A percentile compares a stretch with the other conserved stretches of the same genome.
These are phyloP conservation scores for Omphalotus guepiniiformis DNA, from an alignment of 768 basidiomycete genomes.

Conservation along the genomic window DNA sequence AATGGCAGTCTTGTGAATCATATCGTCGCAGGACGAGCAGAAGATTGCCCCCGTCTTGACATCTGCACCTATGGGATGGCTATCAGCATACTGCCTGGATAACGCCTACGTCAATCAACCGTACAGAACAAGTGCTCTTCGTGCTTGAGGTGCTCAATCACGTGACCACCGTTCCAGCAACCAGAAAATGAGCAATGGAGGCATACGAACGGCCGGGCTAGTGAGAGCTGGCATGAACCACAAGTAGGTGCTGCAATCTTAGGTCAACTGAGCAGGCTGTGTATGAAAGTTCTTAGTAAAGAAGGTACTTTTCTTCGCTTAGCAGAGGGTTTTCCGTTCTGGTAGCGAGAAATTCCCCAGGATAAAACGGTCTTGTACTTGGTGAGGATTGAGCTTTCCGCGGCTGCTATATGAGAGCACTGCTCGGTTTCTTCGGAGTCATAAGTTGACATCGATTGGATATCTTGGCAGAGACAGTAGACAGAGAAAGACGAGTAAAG, in stretches of 20 bases:
- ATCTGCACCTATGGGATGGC: slow-evolving; percentile 55
- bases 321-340: slow-evolving; percentile 42
- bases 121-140: slow-evolving; percentile 62
- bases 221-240: slow-evolving; percentile 48
- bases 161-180: slow-evolving; percentile 65
- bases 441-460: slow-evolving; percentile 3
- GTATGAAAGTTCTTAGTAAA: no score
- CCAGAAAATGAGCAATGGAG: slow-evolving; percentile 66
- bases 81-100: background rate
- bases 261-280: background rate
- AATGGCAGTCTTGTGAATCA: slow-evolving; percentile 57
- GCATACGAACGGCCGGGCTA: slow-evolving; percentile 68
- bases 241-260: slow-evolving; percentile 62
- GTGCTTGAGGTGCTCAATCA: slow-evolving; percentile 51
- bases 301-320: slow-evolving; percentile 64
- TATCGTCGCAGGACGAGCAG: slow-evolving; percentile 71
- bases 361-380: slow-evolving; percentile 52
- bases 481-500: no score
- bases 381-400: slow-evolving; percentile 33
- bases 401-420: slow-evolving; percentile 50
- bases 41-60: slow-evolving; percentile 69
- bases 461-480: no score
- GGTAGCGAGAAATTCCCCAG: slow-evolving; percentile 48
- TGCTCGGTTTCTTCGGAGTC: background rate
- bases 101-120: slow-evolving; percentile 23